Evolutionary conservation across 2,329 filamentous ascomycete genomes (phyloP).

Genomic region (Talaromyces verruculosus): DNA sequence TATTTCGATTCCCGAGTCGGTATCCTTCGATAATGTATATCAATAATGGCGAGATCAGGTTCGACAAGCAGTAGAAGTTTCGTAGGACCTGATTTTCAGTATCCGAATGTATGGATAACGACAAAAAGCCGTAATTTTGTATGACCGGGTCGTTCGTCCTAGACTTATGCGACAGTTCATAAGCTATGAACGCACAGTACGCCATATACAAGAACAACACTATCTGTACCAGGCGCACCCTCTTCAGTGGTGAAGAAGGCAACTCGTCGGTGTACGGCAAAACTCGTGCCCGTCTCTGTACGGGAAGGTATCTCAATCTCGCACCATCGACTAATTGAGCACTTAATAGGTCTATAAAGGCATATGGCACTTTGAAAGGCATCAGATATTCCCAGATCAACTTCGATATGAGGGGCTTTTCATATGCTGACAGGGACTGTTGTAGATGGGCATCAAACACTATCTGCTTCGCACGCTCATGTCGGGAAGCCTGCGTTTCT

Average conservation of each 20-base stretch:
- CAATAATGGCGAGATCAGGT: background rate
- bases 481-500: background rate
- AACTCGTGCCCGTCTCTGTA: background rate
- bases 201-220: background rate
- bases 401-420: background rate
- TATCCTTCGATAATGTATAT: conserved; percentile 3
- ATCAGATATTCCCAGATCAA: background rate
- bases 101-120: background rate
- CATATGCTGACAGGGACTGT: background rate
- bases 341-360: background rate
- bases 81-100: background rate
- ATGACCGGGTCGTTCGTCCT: background rate
- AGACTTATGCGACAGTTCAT: background rate
- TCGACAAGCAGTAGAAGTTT: background rate
- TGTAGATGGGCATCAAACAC: background rate
- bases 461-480: background rate
- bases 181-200: background rate
- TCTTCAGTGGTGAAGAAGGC: background rate
- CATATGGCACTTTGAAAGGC: background rate
- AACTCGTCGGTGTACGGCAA: background rate
- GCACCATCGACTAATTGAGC: background rate
- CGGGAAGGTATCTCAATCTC: background rate
- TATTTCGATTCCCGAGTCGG: background rate
- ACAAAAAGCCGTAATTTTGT: background rate
- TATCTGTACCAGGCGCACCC: background rate